Percentiles rank a stretch among this genome's conserved stretches.
Conservation (phyloP, 2,329 filamentous ascomycete genomes). For the Aspergillus pseudoterreus region DNA sequence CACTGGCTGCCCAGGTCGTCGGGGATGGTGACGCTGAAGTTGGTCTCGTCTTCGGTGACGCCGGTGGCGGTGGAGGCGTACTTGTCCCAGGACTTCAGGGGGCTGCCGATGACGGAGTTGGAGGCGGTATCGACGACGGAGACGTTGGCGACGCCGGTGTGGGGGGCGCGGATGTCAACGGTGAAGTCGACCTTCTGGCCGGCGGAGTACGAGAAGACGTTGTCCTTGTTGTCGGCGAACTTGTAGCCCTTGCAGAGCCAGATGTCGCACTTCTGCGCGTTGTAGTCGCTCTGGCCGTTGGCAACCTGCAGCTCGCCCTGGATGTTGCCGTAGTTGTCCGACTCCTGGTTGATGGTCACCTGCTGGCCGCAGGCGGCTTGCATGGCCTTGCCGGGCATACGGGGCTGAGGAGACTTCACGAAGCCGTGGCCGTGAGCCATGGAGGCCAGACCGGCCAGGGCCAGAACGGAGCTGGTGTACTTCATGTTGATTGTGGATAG, state of each 20-base stretch:
- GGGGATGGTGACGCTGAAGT: slow-evolving; percentile 31
- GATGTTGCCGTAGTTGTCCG: slow-evolving; percentile 56
- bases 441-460: slow-evolving; percentile 43
- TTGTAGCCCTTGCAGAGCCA: slow-evolving; percentile 59
- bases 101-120: slow-evolving; percentile 37
- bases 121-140: slow-evolving; percentile 46
- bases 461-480: slow-evolving; percentile 39
- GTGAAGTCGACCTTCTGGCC: slow-evolving; percentile 44
- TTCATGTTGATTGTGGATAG: slow-evolving; percentile 32
- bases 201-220: slow-evolving; percentile 50
- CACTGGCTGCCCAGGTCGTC: slow-evolving; percentile 25
- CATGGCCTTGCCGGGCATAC: slow-evolving; percentile 52
- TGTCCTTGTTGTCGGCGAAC: slow-evolving; percentile 53
- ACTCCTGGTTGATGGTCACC: slow-evolving; percentile 50
- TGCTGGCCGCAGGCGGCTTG: slow-evolving; percentile 52
- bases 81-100: slow-evolving; percentile 29
- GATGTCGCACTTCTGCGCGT: slow-evolving; percentile 47
- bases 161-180: slow-evolving; percentile 46
- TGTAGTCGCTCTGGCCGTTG: slow-evolving; percentile 46
- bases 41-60: slow-evolving; percentile 22
- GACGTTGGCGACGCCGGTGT: slow-evolving; percentile 49
- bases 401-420: slow-evolving; percentile 46
- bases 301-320: slow-evolving; percentile 53
- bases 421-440: slow-evolving; percentile 53
- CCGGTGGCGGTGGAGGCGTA: slow-evolving; percentile 30